phyloP scores from a whole-genome alignment of 2,329 filamentous ascomycete genomes.

The Microcyclosporella mali region DNA sequence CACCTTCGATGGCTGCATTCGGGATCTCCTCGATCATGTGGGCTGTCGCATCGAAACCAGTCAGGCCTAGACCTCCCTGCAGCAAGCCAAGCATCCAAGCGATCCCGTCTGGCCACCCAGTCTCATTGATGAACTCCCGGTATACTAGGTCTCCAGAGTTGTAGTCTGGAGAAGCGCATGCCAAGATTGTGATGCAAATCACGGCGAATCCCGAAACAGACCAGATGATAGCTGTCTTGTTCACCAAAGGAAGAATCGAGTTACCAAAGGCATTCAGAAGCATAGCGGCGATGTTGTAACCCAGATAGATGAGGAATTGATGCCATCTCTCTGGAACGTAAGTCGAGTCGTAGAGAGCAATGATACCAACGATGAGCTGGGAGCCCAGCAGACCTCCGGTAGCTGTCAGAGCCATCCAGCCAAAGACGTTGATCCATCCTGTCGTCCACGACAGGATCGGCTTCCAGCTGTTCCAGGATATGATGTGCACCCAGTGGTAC shows the following conservation, averaged over 20 bases:
- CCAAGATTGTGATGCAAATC: conserved; percentile 63
- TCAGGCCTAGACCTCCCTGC: conserved; percentile 32
- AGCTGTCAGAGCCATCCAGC: conserved; percentile 64
- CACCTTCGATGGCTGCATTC: conserved; percentile 30
- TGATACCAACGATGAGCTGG: conserved; percentile 60
- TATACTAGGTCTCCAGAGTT: conserved; percentile 62
- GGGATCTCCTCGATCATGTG: conserved; percentile 44
- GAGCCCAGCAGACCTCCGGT: conserved; percentile 63
- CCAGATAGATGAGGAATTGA: conserved; percentile 67
- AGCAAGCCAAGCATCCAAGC: conserved; percentile 41
- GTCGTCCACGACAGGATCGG: conserved; percentile 63
- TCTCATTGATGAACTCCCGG: conserved; percentile 57
- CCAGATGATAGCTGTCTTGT: conserved; percentile 65
- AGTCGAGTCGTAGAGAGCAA: conserved; percentile 53
- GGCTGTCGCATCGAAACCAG: conserved; percentile 48
- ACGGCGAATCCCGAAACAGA: conserved; percentile 62
- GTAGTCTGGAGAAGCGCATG: conserved; percentile 60
- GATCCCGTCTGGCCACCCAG: conserved; percentile 35
- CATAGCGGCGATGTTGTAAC: conserved; percentile 55
- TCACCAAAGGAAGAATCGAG: conserved; percentile 56
- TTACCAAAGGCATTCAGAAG: conserved; percentile 61
- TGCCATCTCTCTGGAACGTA: conserved; percentile 60
- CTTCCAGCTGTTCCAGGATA: conserved; percentile 56
- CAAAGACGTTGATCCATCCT: conserved; percentile 67
- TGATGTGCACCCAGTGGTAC: conserved; percentile 67